phyloP scores from a whole-genome alignment of 768 basidiomycete genomes.

The Rhodotorula paludigena region DNA sequence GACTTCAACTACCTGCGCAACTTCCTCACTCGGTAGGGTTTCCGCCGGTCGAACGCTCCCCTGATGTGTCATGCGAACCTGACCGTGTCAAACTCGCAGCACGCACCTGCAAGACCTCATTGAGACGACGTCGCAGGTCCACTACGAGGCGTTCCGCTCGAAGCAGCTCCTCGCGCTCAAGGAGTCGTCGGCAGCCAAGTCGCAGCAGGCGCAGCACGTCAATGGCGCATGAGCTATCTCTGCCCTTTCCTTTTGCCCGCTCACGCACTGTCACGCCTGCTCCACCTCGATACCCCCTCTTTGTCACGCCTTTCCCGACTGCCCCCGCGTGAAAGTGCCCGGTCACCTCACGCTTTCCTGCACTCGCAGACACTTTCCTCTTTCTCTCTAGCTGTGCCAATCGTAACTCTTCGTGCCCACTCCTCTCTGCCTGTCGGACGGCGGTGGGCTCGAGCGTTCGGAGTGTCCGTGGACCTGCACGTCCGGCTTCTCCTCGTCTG shows the following conservation, averaged over 20 bases:
- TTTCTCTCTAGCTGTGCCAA: neutral
- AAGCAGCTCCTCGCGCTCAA: constrained; percentile 96
- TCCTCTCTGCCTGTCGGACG: too few relatives aligned
- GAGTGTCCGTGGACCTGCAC: neutral
- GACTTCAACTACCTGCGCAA: constrained; percentile 96
- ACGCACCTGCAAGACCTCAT: constrained; percentile 98
- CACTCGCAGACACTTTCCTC: neutral
- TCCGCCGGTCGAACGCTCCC: constrained; percentile 45
- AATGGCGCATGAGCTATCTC: neutral
- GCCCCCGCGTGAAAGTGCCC: too few relatives aligned
- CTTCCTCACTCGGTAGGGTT: constrained; percentile 89
- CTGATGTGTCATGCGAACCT: neutral
- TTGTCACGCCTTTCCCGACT: neutral
- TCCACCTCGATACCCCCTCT: neutral
- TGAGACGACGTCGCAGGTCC: constrained; percentile 97
- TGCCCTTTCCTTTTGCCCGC: neutral
- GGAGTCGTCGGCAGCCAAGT: constrained; percentile 64
- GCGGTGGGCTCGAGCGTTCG: too few relatives aligned
- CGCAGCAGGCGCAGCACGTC: constrained; percentile 11
- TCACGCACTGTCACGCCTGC: neutral
- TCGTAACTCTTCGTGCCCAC: neutral
- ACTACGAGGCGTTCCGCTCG: constrained; percentile 99
- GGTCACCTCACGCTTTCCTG: neutral
- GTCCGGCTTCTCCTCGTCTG: neutral
- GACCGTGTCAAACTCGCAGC: too few relatives aligned